phyloP scores from a whole-genome alignment of 495 filamentous ascomycete species.

The Penicillium angulare region DNA sequence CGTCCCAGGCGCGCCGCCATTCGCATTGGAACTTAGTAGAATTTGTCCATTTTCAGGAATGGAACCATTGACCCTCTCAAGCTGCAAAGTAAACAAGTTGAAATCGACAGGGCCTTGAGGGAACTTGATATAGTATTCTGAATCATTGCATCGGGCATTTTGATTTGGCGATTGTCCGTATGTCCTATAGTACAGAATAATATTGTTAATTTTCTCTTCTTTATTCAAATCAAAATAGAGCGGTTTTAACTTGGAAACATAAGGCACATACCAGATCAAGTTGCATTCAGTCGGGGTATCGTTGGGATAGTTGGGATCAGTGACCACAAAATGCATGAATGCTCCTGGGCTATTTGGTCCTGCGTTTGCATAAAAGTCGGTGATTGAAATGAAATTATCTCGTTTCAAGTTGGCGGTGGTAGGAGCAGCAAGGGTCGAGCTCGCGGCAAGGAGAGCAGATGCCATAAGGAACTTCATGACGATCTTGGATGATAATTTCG shows the following conservation, averaged over 20 bases:
- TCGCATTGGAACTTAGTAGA: slow-evolving; percentile 11
- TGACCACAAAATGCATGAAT: slow-evolving; percentile 23
- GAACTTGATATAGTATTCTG: slow-evolving; percentile 27
- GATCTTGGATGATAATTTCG: not conserved
- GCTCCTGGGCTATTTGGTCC: slow-evolving; percentile 4
- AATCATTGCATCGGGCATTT: slow-evolving; percentile 24
- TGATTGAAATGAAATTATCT: slow-evolving; percentile 14
- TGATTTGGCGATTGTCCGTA: slow-evolving; percentile 14
- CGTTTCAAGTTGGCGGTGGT: slow-evolving; percentile 1
- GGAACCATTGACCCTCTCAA: slow-evolving; percentile 16
- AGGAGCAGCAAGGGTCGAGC: slow-evolving; percentile 20
- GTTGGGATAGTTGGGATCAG: slow-evolving; percentile 23
- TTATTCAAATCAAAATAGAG: not conserved
- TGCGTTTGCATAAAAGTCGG: slow-evolving; percentile 13
- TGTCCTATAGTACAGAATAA: slow-evolving; percentile 8
- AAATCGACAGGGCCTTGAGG: slow-evolving; percentile 19
- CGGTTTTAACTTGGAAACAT: too few species aligned
- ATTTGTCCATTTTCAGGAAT: slow-evolving; percentile 18
- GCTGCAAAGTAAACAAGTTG: slow-evolving; percentile 17
- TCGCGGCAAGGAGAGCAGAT: slow-evolving; percentile 16
- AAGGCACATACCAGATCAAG: slow-evolving; percentile 21
- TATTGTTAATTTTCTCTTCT: not conserved
- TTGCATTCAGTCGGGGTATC: slow-evolving; percentile 31
- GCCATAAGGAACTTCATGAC: slow-evolving; percentile 22
- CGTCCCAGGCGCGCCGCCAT: slow-evolving; percentile 7